Conservation (phyloP, 192 early-diverging fungal species). For the Helicostylum pulchrum region DNA sequence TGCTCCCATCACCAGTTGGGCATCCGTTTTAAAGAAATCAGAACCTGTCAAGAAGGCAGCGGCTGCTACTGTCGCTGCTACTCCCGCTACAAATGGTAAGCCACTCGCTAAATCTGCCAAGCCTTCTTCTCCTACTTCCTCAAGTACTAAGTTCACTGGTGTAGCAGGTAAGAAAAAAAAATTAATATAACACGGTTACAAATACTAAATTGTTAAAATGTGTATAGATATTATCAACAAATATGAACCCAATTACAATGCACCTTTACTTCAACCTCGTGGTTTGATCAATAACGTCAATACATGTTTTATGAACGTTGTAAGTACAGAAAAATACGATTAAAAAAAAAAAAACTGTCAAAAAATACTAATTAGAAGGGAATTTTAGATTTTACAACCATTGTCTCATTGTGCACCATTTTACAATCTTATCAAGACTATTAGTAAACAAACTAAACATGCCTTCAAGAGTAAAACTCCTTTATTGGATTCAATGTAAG, state of each 20-base stretch:
- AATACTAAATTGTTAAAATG: slow-evolving; percentile 1
- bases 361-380: slow-evolving; percentile 1
- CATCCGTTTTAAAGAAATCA: slow-evolving; percentile 37
- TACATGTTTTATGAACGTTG: slow-evolving; percentile 98
- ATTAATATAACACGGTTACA: neutral
- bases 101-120: neutral
- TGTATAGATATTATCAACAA: slow-evolving; percentile 40
- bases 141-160: slow-evolving; percentile 21
- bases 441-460: slow-evolving; percentile 62
- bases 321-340: slow-evolving; percentile 36
- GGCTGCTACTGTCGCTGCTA: neutral
- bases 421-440: slow-evolving; percentile 75
- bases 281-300: slow-evolving; percentile 97
- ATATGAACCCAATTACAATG: slow-evolving; percentile 39
- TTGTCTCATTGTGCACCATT: slow-evolving; percentile 90
- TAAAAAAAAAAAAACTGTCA: neutral
- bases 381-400: slow-evolving; percentile 74
- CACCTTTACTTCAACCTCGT: slow-evolving; percentile 66
- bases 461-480: slow-evolving; percentile 77
- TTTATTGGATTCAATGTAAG: slow-evolving; percentile 83
- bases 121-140: slow-evolving; percentile 1
- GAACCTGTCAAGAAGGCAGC: neutral
- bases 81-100: neutral
- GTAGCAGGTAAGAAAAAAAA: slow-evolving; percentile 20
- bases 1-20: slow-evolving; percentile 33